These are phyloP conservation scores for Arthrocladium fulminans DNA, from an alignment of 2,329 filamentous ascomycete genomes.

Conservation along the genomic window DNA sequence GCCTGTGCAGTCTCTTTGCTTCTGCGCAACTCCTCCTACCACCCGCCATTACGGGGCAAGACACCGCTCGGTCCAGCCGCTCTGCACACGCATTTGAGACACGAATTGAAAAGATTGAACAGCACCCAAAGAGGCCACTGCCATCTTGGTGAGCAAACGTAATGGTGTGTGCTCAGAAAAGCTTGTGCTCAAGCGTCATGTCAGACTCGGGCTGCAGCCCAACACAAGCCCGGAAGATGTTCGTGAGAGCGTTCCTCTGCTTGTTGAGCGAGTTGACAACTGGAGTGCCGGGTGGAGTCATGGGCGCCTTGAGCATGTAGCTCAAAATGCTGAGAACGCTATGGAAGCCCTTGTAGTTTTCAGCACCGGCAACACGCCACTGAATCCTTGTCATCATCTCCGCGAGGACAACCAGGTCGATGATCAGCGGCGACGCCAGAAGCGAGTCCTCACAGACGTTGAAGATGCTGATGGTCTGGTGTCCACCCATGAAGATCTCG, in stretches of 20 bases:
- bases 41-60: not conserved
- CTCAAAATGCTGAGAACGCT: slow-evolving; percentile 92
- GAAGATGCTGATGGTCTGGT: slow-evolving; percentile 97
- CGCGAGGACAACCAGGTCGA: slow-evolving; percentile 82
- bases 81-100: not conserved
- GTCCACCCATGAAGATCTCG: slow-evolving; percentile 97
- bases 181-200: slow-evolving; percentile 98
- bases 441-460: slow-evolving; percentile 99
- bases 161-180: slow-evolving; percentile 54
- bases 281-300: slow-evolving; percentile 88
- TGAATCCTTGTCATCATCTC: slow-evolving; percentile 98
- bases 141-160: not conserved
- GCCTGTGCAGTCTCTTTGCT: not conserved
- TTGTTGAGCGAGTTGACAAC: slow-evolving; percentile 94
- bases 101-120: not conserved
- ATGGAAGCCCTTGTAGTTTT: slow-evolving; percentile 81
- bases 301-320: slow-evolving; percentile 96
- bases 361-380: slow-evolving; percentile 60
- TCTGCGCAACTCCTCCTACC: not conserved
- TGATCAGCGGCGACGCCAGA: slow-evolving; percentile 90
- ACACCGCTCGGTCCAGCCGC: not conserved
- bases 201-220: slow-evolving; percentile 95
- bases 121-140: not conserved
- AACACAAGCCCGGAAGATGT: slow-evolving; percentile 97
- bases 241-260: slow-evolving; percentile 87